These are phyloP conservation scores for Starmerella floricola DNA, from an alignment of 805 yeast species.

Conservation along the genomic window DNA sequence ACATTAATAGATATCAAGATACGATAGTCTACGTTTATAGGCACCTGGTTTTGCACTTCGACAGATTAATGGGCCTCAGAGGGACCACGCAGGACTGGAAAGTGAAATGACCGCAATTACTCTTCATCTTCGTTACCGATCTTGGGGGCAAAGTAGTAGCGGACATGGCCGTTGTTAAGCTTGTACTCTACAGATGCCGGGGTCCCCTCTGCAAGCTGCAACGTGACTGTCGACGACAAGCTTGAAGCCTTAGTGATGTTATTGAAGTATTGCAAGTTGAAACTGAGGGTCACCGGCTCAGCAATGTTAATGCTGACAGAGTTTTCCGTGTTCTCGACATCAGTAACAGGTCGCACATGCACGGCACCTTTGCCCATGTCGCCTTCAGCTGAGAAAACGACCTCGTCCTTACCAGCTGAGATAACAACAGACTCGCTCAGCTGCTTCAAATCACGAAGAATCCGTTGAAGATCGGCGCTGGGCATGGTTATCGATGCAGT, in stretches of 20 bases:
- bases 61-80: too few species aligned
- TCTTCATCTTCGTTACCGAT: constrained; percentile 61
- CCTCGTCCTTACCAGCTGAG: constrained; percentile 80
- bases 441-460: constrained; percentile 75
- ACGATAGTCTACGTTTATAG: too few species aligned
- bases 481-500: constrained; percentile 83
- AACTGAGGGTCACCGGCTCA: constrained; percentile 76
- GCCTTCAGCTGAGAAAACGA: constrained; percentile 82
- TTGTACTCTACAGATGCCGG: constrained; percentile 92
- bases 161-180: constrained; percentile 80
- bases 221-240: constrained; percentile 61
- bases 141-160: constrained; percentile 96
- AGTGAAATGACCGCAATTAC: constrained; percentile 29
- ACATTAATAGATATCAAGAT: too few species aligned
- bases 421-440: constrained; percentile 80
- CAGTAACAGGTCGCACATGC: constrained; percentile 69
- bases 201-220: constrained; percentile 77
- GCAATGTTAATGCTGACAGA: constrained; percentile 64
- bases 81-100: too few species aligned
- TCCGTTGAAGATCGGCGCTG: constrained; percentile 73
- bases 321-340: constrained; percentile 64
- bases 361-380: constrained; percentile 82
- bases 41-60: too few species aligned
- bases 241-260: constrained; percentile 88
- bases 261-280: constrained; percentile 80